These are phyloP conservation scores for Ogataea ramenticola DNA, from an alignment of 805 yeast species.

Conservation along the genomic window DNA sequence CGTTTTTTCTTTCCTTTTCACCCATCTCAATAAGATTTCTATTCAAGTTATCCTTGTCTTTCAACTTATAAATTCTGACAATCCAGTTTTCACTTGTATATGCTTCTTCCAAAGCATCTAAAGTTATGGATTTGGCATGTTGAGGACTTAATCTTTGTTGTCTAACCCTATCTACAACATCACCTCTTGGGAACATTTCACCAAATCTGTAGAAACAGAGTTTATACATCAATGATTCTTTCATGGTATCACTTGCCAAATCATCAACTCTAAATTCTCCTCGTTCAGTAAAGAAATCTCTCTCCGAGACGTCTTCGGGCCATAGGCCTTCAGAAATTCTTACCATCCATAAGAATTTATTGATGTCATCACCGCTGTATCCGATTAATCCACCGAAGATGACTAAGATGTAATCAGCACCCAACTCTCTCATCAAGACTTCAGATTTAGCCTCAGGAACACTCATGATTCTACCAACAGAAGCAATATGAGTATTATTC, in stretches of 20 bases:
- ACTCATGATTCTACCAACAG: conserved; percentile 97
- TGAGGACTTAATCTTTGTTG: conserved; percentile 43
- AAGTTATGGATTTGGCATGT: conserved; percentile 36
- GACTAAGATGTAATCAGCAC: conserved; percentile 89
- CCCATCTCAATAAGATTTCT: conserved; percentile 62
- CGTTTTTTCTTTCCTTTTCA: conserved; percentile 34
- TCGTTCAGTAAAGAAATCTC: conserved; percentile 70
- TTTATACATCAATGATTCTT: conserved; percentile 87
- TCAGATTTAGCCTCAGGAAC: conserved; percentile 84
- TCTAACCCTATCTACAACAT: conserved; percentile 80
- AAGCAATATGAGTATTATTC: conserved; percentile 99
- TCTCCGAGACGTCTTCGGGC: conserved; percentile 96
- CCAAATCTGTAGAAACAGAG: conserved; percentile 85
- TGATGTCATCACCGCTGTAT: conserved; percentile 91
- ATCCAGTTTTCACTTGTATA: conserved; percentile 96
- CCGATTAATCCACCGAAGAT: conserved; percentile 94
- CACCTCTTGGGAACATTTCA: conserved; percentile 56
- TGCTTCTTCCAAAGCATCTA: conserved; percentile 85
- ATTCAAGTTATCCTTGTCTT: conserved; percentile 81
- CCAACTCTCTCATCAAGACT: conserved; percentile 80
- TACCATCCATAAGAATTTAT: conserved; percentile 98
- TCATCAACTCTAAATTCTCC: conserved; percentile 90
- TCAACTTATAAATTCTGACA: conserved; percentile 88
- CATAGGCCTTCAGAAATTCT: conserved; percentile 98
- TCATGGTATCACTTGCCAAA: conserved; percentile 78